Conservation (phyloP, 2,329 filamentous ascomycete genomes). For the Penicillium palitans region DNA sequence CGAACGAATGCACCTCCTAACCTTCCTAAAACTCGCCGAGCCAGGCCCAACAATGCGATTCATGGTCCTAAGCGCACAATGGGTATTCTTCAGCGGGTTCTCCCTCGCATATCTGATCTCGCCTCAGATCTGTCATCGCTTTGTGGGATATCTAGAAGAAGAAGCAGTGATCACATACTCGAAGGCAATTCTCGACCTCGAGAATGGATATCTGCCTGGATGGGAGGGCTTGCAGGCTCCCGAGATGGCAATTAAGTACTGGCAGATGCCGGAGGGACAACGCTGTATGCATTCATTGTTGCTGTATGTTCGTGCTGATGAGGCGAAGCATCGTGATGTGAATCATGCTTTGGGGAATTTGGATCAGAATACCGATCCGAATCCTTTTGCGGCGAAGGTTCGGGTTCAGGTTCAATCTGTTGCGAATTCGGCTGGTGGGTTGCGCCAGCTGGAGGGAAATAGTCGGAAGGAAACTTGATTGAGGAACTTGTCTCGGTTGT, state of each 20-base stretch:
- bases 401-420: slow-evolving; percentile 9
- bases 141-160: slow-evolving; percentile 94
- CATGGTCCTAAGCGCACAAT: slow-evolving; percentile 87
- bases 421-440: not conserved
- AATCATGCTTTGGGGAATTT: slow-evolving; percentile 90
- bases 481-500: not conserved
- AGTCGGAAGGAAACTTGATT: not conserved
- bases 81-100: slow-evolving; percentile 92
- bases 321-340: slow-evolving; percentile 83
- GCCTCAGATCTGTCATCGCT: slow-evolving; percentile 84
- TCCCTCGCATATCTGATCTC: slow-evolving; percentile 85
- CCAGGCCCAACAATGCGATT: slow-evolving; percentile 84
- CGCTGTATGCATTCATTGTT: slow-evolving; percentile 82
- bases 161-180: slow-evolving; percentile 93
- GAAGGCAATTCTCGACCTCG: slow-evolving; percentile 77
- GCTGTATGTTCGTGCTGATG: slow-evolving; percentile 79
- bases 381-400: slow-evolving; percentile 58
- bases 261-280: slow-evolving; percentile 80
- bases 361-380: slow-evolving; percentile 78
- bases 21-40: slow-evolving; percentile 86
- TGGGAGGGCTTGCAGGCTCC: slow-evolving; percentile 77
- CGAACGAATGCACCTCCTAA: slow-evolving; percentile 87
- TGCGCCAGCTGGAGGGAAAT: not conserved
- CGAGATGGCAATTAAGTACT: slow-evolving; percentile 84
- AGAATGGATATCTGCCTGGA: slow-evolving; percentile 73